phyloP scores from a whole-genome alignment of 257 asterid genomes.

The Capsicum pubescens region DNA sequence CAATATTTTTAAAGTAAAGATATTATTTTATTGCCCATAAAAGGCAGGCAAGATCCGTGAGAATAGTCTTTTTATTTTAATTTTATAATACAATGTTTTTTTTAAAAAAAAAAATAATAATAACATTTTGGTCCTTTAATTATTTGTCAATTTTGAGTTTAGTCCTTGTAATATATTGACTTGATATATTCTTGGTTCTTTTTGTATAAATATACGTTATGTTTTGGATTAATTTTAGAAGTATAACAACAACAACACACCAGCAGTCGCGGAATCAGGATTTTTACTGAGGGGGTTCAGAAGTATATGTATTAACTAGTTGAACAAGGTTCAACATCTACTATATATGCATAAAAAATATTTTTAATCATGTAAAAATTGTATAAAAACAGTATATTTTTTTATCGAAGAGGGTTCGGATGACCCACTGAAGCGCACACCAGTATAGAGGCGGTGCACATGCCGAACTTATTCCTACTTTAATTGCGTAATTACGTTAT shows the following conservation, averaged over 20 bases:
- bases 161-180: background rate
- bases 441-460: too few relatives aligned
- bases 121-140: background rate
- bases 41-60: conserved; percentile 49
- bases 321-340: too few relatives aligned
- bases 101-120: background rate
- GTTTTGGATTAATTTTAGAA: background rate
- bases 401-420: too few relatives aligned
- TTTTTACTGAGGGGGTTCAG: too few relatives aligned
- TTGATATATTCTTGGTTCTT: background rate
- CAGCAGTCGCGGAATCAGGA: too few relatives aligned
- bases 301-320: too few relatives aligned
- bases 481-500: too few relatives aligned
- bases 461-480: too few relatives aligned
- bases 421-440: too few relatives aligned
- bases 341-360: too few relatives aligned
- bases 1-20: background rate
- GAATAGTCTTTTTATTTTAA: conserved; percentile 32
- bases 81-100: background rate
- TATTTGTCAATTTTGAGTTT: background rate
- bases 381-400: too few relatives aligned
- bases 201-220: background rate
- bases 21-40: background rate
- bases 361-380: too few relatives aligned
- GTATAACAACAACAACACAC: background rate